Percentiles rank a stretch among this genome's conserved stretches.
Conservation (phyloP, 306 rosid genomes). For the Crotalaria pallida region DNA sequence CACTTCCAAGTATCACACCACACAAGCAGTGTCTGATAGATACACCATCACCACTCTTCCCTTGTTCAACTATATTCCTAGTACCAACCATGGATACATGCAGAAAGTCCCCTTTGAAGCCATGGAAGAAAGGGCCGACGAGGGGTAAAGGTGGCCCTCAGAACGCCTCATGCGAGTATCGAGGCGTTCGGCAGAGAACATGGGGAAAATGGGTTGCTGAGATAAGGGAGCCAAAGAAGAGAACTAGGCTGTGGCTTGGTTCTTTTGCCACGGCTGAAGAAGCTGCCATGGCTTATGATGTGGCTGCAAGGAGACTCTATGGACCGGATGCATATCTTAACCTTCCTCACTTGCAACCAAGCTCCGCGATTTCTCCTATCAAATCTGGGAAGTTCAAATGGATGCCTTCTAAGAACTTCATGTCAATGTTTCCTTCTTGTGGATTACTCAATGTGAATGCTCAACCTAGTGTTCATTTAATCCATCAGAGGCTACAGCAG, state of each 20-base stretch:
- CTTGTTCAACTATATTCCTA: background rate
- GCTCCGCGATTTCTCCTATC: slow-evolving; percentile 17
- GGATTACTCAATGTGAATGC: slow-evolving; percentile 81
- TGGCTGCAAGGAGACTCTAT: slow-evolving; percentile 87
- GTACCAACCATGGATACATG: slow-evolving; percentile 51
- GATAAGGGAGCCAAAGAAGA: slow-evolving; percentile 92
- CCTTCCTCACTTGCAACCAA: slow-evolving; percentile 74
- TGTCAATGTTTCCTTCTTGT: slow-evolving; percentile 79
- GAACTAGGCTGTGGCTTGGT: slow-evolving; percentile 94
- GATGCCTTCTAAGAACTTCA: slow-evolving; percentile 85
- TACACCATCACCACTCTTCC: slow-evolving; percentile 5
- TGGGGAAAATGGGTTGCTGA: slow-evolving; percentile 99
- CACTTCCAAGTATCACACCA: slow-evolving; percentile 25
- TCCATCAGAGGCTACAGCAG: slow-evolving; percentile 84
- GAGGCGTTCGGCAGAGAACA: slow-evolving; percentile 91
- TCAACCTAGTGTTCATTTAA: slow-evolving; percentile 93
- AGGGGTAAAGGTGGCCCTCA: slow-evolving; percentile 97
- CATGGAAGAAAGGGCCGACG: slow-evolving; percentile 97
- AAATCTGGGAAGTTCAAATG: slow-evolving; percentile 71
- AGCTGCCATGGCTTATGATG: slow-evolving; percentile 97
- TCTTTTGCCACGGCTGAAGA: slow-evolving; percentile 94
- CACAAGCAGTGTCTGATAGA: slow-evolving; percentile 2
- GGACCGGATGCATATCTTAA: slow-evolving; percentile 94
- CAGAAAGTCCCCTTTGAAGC: slow-evolving; percentile 70
- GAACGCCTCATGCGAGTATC: slow-evolving; percentile 77